Base-by-base conservation (phyloP, 2,329 filamentous ascomycete species). In the Atkinsonella hypoxylon region DNA sequence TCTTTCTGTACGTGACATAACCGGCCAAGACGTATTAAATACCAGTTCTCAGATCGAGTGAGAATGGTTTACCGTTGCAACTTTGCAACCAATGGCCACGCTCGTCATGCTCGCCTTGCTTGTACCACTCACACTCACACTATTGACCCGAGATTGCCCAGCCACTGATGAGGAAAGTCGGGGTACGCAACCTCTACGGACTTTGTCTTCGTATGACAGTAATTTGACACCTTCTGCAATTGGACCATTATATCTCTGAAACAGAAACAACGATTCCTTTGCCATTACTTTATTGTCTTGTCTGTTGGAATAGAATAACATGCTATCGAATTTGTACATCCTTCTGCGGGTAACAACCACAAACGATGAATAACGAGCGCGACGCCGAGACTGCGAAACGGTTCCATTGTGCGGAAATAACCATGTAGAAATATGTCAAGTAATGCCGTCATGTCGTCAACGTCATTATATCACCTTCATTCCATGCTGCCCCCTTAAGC, bases 121-220 rank as follows among this genome's bases (percentile, higher is more conserved):
- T 45, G 48, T 45, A 22, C 42, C 12, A 50, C 48, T 30, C 48
- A 50, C 36, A 40, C 26, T 5, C n/a, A n/a, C n/a, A n/a, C n/a
- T n/a, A 22, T 30, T 11, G 13, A 50, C 36, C 40, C 41, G 22
- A 50, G 42, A 45, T 45, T 50, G 42, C 41, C 42, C 34, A 39
- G 45, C 48, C 34, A 36, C 15, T 36, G 34, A 45, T 17, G 34
- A n/a, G 22, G 48, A 5, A 20, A 5, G 22, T n/a, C 34, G 31
- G 45, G n/a, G 31, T 22, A n/a, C 36, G 48, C 48, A 50, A 34
- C 34, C 42, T 45, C 22, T 32, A 22, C 32, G 11, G n/a, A 39
- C 1, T 34, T 34, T 18, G 10, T 26, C 22, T 43, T 17, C 26
- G 39, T 31, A 49, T 26, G 18, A 36, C 39, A 8, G 7, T 6